Evolutionary conservation across 176 grass and related monocot genomes (phyloP), one percentile per base, ranked within the genome.

Genomic region (Otatea glauca): DNA sequence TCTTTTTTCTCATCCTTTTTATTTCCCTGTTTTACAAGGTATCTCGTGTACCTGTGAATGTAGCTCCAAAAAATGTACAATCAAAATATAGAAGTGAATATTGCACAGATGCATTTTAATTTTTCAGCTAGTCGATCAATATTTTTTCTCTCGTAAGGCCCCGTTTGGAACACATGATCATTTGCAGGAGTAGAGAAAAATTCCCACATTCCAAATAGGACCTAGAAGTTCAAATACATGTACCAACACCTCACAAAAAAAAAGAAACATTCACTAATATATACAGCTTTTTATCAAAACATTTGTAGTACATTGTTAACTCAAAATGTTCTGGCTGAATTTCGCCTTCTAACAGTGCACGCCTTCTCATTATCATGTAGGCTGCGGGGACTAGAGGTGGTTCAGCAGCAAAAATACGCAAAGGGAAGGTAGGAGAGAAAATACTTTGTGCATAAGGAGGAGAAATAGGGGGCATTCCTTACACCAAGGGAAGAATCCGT

Each of bases 21-120:
- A 12, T 45, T 54, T 61, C 0, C n/a, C 21, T 35, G n/a, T n/a
- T 9, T 50, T 39, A 43, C 65, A 59, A 59, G 76, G 2, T 68
- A 70, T 24, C 9, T 37, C 27, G 41, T 72, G 67, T 45, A 80
- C 12, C 17, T 54, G 78, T 54, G 71, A n/a, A 66, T 59, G 18
- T 87, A 81, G 63, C 48, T 76, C 44, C 18, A 61, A 45, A 37
- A 37, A 61, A 83, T 62, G 53, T 61, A 38, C 73, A 71, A 77
- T 51, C 54, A 58, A 50, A 49, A 65, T 65, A 29, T 47, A 50
- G 20, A 69, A 49, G 41, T 61, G 20, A 64, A 75, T 5, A 74
- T 65, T 73, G 35, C 47, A 83, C 55, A 72, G 14, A 62, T 50
- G 27, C 23, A 21, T 4, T 86, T 72, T 66, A 63, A 10, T n/a